Conservation (phyloP, 805 yeast species). For the Metschnikowia sp. region DNA sequence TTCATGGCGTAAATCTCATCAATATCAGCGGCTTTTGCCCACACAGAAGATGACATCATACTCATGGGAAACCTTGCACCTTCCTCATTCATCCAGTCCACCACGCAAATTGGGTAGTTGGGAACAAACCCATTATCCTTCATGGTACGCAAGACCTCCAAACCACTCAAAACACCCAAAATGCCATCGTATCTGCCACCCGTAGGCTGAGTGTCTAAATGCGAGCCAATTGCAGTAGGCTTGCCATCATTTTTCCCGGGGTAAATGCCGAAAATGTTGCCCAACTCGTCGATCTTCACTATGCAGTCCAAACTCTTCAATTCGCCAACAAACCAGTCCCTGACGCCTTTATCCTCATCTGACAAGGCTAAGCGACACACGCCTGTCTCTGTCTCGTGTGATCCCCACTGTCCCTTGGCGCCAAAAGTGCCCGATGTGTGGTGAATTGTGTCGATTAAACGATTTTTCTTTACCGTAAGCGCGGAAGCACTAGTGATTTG, state of each 20-base stretch:
- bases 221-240: conserved; percentile 71
- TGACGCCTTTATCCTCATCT: conserved; percentile 59
- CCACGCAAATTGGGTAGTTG: conserved; percentile 61
- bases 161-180: conserved; percentile 62
- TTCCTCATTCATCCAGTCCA: conserved; percentile 76
- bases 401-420: conserved; percentile 62
- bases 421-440: conserved; percentile 57
- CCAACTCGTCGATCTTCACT: conserved; percentile 60
- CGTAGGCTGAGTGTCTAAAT: conserved; percentile 71
- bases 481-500: conserved; percentile 2
- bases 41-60: conserved; percentile 63
- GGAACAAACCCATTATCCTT: conserved; percentile 57
- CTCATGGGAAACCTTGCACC: conserved; percentile 75
- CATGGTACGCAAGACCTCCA: conserved; percentile 64
- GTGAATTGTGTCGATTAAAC: conserved; percentile 58
- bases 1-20: conserved; percentile 50
- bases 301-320: conserved; percentile 52
- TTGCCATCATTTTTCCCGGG: conserved; percentile 48
- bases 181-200: conserved; percentile 79
- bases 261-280: conserved; percentile 63
- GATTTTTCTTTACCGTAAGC: conserved; percentile 6
- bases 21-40: conserved; percentile 51
- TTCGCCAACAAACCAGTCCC: conserved; percentile 63
- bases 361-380: conserved; percentile 62
- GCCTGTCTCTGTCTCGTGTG: conserved; percentile 55